A percentile compares a stretch with the other conserved stretches of the same genome.
Conservation (phyloP, 306 rosid genomes). For the Arachis hypogaea region DNA sequence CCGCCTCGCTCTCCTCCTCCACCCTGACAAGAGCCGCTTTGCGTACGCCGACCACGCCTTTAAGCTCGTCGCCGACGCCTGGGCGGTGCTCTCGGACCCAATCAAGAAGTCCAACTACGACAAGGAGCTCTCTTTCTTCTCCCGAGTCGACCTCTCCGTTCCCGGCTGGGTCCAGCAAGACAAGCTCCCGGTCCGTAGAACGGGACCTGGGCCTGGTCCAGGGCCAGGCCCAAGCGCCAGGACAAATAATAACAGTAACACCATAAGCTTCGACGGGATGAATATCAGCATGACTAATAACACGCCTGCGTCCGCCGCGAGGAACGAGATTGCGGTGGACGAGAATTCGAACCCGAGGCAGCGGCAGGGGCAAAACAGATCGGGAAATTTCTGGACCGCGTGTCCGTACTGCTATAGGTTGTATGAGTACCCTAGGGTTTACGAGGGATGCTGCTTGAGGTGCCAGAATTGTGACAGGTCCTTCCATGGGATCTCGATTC, state of each 20-base stretch:
- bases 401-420: slow-evolving; percentile 90
- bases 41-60: slow-evolving; percentile 75
- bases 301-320: not conserved
- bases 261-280: not conserved
- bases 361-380: slow-evolving; percentile 39
- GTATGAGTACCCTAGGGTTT: slow-evolving; percentile 80
- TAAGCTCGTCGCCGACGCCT: slow-evolving; percentile 85
- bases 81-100: slow-evolving; percentile 77
- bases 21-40: slow-evolving; percentile 82
- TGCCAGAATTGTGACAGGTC: slow-evolving; percentile 84
- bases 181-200: slow-evolving; percentile 58
- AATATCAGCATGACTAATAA: not conserved
- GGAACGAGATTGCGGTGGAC: slow-evolving; percentile 25
- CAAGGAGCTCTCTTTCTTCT: slow-evolving; percentile 56
- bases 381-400: slow-evolving; percentile 78
- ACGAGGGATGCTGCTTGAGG: slow-evolving; percentile 70
- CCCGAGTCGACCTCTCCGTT: slow-evolving; percentile 53
- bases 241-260: not conserved
- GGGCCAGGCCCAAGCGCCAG: slow-evolving; percentile 9
- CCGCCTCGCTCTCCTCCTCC: slow-evolving; percentile 84
- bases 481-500: slow-evolving; percentile 64
- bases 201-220: slow-evolving; percentile 29
- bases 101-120: slow-evolving; percentile 65
- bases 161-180: slow-evolving; percentile 57
- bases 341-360: no score